Conservation (phyloP, 78 protist genomes). For the Andalucia godoyi region DNA sequence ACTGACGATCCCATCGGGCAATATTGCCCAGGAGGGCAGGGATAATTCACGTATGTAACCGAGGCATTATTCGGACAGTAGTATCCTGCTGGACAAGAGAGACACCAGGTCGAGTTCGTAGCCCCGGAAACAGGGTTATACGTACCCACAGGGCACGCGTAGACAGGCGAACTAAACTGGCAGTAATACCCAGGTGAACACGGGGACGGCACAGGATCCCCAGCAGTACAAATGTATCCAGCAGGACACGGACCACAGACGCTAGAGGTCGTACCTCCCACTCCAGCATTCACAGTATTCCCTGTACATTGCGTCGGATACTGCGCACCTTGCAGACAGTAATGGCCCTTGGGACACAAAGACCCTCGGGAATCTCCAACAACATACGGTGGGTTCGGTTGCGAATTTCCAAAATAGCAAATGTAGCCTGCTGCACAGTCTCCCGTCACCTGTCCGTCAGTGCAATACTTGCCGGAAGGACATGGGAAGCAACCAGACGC, state of each 20-base stretch:
- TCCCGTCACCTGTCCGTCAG: not conserved
- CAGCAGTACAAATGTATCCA: slow-evolving; percentile 35
- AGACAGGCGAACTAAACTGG: not conserved
- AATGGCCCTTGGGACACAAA: slow-evolving; percentile 25
- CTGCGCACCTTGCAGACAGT: slow-evolving; percentile 10
- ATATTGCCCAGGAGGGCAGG: slow-evolving; percentile 13
- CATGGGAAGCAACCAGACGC: not conserved
- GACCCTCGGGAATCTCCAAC: not conserved
- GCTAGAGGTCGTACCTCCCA: not conserved
- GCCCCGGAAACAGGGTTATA: not conserved
- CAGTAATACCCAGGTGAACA: slow-evolving; percentile 54
- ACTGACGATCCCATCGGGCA: not conserved
- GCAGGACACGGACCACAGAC: slow-evolving; percentile 17
- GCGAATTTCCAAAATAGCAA: not conserved
- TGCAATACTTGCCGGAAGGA: not conserved
- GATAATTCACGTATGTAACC: not conserved
- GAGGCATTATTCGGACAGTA: slow-evolving; percentile 5
- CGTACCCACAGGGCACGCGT: slow-evolving; percentile 26
- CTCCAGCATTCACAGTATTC: not conserved
- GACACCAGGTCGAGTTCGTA: not conserved
- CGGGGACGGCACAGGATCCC: not conserved
- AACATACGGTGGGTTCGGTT: not conserved
- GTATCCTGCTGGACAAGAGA: slow-evolving; percentile 9
- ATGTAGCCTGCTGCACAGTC: slow-evolving; percentile 18
- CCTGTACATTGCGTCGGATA: not conserved